Percentiles rank a stretch among this genome's conserved stretches.
These are phyloP conservation scores for Barnettozyma sp. DNA, from an alignment of 805 yeast genomes.

Conservation along the genomic window DNA sequence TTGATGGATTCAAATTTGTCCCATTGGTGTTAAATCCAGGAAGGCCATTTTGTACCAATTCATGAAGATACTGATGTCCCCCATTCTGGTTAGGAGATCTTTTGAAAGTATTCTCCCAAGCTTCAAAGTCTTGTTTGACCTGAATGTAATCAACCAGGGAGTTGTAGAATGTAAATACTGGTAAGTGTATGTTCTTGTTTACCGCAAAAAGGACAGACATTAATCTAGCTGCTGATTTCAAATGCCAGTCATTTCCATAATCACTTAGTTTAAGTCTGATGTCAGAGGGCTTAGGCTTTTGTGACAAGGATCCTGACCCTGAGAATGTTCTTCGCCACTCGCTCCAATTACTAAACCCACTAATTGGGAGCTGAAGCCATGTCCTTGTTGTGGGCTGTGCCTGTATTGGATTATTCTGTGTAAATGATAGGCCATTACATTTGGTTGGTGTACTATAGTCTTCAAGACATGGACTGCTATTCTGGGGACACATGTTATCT, in stretches of 20 bases:
- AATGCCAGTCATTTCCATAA: constrained; percentile 80
- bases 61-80: constrained; percentile 9
- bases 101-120: constrained; percentile 54
- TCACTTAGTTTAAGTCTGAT: constrained; percentile 41
- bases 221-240: constrained; percentile 57
- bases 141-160: constrained; percentile 75
- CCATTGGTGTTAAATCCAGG: constrained; percentile 7
- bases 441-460: constrained; percentile 12
- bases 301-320: background rate
- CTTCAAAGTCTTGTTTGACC: constrained; percentile 71
- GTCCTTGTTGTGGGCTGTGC: background rate
- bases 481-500: background rate
- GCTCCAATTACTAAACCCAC: constrained; percentile 13
- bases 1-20: background rate
- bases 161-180: constrained; percentile 52
- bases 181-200: constrained; percentile 30
- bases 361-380: constrained; percentile 10
- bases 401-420: background rate
- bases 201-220: constrained; percentile 51
- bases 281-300: constrained; percentile 10
- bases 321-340: constrained; percentile 5
- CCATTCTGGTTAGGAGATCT: background rate
- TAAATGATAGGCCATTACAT: constrained; percentile 4
- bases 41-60: constrained; percentile 14
- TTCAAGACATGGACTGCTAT: constrained; percentile 9